Evolutionary conservation across 2,329 filamentous ascomycete genomes (phyloP).

Genomic region (Berkeleyomyces basicola): DNA sequence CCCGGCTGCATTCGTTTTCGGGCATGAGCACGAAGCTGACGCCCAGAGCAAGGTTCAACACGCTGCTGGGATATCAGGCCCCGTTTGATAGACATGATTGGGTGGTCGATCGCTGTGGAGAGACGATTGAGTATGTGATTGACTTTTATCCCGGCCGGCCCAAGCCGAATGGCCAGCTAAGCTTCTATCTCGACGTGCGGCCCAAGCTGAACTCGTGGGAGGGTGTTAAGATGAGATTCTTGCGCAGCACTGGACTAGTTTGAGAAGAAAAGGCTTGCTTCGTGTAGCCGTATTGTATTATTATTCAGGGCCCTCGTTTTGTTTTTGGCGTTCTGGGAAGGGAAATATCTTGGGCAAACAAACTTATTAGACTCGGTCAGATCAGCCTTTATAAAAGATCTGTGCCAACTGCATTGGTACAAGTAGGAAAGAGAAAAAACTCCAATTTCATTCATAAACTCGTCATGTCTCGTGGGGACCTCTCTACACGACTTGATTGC

Average conservation of each 20-base stretch:
- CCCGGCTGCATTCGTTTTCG: slow-evolving; percentile 67
- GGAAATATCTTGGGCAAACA: neutral
- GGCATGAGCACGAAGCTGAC: slow-evolving; percentile 56
- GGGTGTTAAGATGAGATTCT: slow-evolving; percentile 48
- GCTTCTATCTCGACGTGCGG: slow-evolving; percentile 51
- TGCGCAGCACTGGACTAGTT: slow-evolving; percentile 33
- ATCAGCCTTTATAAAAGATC: no score
- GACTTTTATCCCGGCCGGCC: slow-evolving; percentile 77
- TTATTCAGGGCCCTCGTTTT: slow-evolving; percentile 8
- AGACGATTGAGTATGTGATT: slow-evolving; percentile 81
- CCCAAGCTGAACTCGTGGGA: slow-evolving; percentile 54
- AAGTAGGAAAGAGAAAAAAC: neutral
- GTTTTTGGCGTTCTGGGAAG: slow-evolving; percentile 16
- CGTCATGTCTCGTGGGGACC: no score
- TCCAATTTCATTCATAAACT: neutral
- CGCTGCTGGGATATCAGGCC: slow-evolving; percentile 67
- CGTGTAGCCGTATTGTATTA: slow-evolving; percentile 16
- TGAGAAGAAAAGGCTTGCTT: slow-evolving; percentile 2
- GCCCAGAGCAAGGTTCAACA: slow-evolving; percentile 69
- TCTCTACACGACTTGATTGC: neutral
- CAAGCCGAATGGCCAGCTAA: slow-evolving; percentile 27
- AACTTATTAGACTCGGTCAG: no score
- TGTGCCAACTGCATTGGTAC: no score
- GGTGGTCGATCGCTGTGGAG: slow-evolving; percentile 85
- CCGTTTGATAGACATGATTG: slow-evolving; percentile 97